Percentiles rank a stretch among this genome's conserved stretches.
phyloP scores from a whole-genome alignment of 192 early-diverging fungal genomes.

The Coemansia sp. region DNA sequence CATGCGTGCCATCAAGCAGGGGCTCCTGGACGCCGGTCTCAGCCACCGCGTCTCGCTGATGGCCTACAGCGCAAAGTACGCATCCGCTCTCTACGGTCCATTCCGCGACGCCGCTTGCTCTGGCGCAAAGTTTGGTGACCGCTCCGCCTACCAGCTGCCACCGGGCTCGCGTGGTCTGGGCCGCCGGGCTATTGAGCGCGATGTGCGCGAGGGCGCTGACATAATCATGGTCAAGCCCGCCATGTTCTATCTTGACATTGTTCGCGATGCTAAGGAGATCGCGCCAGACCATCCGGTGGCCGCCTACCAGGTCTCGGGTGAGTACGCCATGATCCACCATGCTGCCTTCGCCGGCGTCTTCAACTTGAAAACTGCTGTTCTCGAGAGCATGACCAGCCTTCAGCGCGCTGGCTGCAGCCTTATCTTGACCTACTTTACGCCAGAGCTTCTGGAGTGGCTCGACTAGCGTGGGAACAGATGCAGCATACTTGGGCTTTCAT shows the following conservation, averaged over 20 bases:
- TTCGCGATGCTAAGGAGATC: constrained; percentile 76
- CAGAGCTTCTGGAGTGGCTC: constrained; percentile 88
- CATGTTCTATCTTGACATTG: constrained; percentile 90
- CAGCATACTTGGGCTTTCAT: constrained; percentile 2
- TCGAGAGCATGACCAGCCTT: constrained; percentile 80
- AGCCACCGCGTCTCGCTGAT: constrained; percentile 82
- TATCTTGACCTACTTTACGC: constrained; percentile 96
- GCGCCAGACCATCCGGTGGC: constrained; percentile 87
- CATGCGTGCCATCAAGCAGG: constrained; percentile 88
- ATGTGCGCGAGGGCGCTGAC: constrained; percentile 93
- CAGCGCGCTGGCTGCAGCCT: constrained; percentile 89
- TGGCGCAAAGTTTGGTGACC: constrained; percentile 86
- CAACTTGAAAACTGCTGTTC: constrained; percentile 75
- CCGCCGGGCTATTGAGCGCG: constrained; percentile 80
- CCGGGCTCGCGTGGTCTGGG: constrained; percentile 84
- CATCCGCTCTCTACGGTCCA: constrained; percentile 92
- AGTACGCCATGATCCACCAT: constrained; percentile 82
- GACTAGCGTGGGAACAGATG: constrained; percentile 25
- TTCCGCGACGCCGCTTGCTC: constrained; percentile 96
- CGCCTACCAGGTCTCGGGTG: constrained; percentile 93
- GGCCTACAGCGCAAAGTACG: constrained; percentile 97
- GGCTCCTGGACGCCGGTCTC: constrained; percentile 68
- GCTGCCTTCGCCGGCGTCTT: constrained; percentile 81
- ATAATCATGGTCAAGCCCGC: constrained; percentile 98
- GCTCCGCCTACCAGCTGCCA: constrained; percentile 94